Evolutionary conservation across 495 filamentous ascomycete species (phyloP).

Genomic region (Neurospora sp.): DNA sequence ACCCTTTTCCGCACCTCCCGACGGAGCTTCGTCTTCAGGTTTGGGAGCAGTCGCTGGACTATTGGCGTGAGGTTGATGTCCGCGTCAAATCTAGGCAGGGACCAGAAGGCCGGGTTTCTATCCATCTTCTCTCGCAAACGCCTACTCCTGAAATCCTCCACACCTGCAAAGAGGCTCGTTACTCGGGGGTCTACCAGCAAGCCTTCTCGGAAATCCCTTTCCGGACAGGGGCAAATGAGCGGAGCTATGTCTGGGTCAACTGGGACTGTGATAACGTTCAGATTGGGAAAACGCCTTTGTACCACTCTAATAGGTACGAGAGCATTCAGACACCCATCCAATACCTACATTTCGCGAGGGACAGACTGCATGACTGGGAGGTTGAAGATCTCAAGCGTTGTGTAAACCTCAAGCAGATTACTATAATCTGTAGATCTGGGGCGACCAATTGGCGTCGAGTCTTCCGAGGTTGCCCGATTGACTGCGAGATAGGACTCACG

Average conservation of each 20-base stretch:
- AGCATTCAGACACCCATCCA: neutral
- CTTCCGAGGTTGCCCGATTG: neutral
- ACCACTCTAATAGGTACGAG: fast-evolving
- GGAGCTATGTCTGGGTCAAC: neutral
- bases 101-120: neutral
- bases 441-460: neutral
- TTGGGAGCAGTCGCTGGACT: neutral
- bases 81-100: neutral
- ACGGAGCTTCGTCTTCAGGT: neutral
- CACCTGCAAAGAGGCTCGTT: neutral
- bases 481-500: neutral
- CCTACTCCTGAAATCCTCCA: neutral
- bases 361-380: neutral
- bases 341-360: neutral
- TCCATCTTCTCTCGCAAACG: neutral
- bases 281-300: neutral
- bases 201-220: neutral
- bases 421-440: neutral
- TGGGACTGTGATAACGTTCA: neutral
- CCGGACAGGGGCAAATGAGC: neutral
- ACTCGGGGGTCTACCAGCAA: neutral
- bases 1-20: neutral
- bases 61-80: neutral
- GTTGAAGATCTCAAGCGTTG: neutral
- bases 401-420: neutral